Percentiles rank a stretch among this genome's conserved stretches.
phyloP scores from a whole-genome alignment of 176 grass and related monocot genomes.

The Sorghum bicolor region DNA sequence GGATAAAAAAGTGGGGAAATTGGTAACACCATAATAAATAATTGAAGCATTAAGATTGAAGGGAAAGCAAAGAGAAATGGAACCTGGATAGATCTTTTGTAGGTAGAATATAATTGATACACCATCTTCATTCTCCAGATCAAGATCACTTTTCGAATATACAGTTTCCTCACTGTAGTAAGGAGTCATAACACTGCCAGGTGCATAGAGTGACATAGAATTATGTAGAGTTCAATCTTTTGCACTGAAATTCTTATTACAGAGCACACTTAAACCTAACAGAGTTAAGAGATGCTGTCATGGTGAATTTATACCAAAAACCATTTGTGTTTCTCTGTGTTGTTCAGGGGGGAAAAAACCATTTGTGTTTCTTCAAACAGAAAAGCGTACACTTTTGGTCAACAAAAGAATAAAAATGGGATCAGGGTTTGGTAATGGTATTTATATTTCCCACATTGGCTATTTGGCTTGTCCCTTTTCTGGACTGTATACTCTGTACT shows the following conservation, averaged over 20 bases:
- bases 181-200: constrained; percentile 92
- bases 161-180: constrained; percentile 99
- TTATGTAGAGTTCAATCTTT: constrained; percentile 27
- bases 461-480: background rate
- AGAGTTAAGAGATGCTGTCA: constrained; percentile 7
- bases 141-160: constrained; percentile 91
- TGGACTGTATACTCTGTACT: background rate
- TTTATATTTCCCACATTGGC: background rate
- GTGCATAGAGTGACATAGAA: constrained; percentile 9
- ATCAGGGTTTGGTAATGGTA: background rate
- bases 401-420: background rate
- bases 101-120: constrained; percentile 99
- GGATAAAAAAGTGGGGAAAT: background rate
- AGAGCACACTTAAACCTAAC: constrained; percentile 19
- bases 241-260: constrained; percentile 15
- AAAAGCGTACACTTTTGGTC: background rate
- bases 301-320: constrained; percentile 7
- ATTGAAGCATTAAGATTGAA: background rate
- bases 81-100: constrained; percentile 98
- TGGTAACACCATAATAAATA: background rate
- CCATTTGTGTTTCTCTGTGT: background rate
- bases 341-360: background rate
- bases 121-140: constrained; percentile 98
- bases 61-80: constrained; percentile 18
- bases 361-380: background rate